Evolutionary conservation across 2,329 filamentous ascomycete genomes (phyloP), one percentile per base, ranked within the genome.

Genomic region (Aureobasidium melanogenum): DNA sequence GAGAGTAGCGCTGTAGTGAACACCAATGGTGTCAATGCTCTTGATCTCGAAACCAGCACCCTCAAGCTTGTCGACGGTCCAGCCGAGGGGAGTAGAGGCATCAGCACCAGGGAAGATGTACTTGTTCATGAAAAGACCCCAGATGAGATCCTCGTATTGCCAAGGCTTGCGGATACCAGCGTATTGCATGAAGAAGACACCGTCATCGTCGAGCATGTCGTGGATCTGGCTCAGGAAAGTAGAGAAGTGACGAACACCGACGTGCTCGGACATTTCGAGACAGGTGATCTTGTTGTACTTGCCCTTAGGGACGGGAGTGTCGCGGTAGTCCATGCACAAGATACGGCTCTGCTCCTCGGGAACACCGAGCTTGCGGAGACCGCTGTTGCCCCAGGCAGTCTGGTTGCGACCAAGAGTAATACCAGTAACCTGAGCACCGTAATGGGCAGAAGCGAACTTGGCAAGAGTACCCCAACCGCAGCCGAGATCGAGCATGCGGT

Each of bases 121-220:
- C 81, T 96, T 97, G 87, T 97, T 97, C 91, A 97, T 96, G 84
- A 97, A 97, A 50, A 97, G 83, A 74, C 94, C 94, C 94, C 94
- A 97, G 75, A 93, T 89, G 56, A 97, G 84, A 78, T 97, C 93
- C 81, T 97, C 92, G 72, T 96, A 97, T 77, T 97, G 94, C 94
- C 94, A 97, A 66, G 83, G 81, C 80, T 95, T 95, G 69, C 94
- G 88, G 64, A 99, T 84, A 78, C 94, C 94, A 69, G 93, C 91
- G 69, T 95, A 91, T 77, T 97, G 94, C 64, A 97, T 82, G 84
- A 94, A 97, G 81, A 97, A 96, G 67, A 91, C 84, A 74, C 94
- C 94, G 67, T 97, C 91, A 67, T 97, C 94, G 64, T 97, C 90
- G 60, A 97, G 86, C 91, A 97, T 97, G 71, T 96, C 87, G 75